phyloP scores from a whole-genome alignment of 345 rosid genomes.

The Physaria fendleri region DNA sequence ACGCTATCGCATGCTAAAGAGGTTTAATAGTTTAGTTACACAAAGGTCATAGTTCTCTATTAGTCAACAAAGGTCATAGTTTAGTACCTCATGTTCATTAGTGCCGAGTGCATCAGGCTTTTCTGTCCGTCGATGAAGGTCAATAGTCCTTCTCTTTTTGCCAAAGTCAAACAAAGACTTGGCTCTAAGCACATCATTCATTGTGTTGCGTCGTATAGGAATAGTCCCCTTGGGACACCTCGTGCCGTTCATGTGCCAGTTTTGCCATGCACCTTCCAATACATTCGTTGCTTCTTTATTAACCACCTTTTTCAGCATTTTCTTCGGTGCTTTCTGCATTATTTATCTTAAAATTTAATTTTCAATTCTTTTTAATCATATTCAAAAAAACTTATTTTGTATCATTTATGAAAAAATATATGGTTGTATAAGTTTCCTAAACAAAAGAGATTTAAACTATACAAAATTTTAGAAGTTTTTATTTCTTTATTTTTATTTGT shows the following conservation, averaged over 20 bases:
- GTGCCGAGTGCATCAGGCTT: constrained; percentile 72
- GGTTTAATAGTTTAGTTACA: no score
- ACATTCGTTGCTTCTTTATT: constrained; percentile 16
- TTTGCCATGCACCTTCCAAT: constrained; percentile 56
- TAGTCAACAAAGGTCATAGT: no score
- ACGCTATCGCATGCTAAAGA: constrained; percentile 99
- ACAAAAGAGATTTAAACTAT: not conserved
- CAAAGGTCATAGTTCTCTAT: no score
- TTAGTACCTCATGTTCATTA: constrained; percentile 86
- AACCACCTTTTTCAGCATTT: constrained; percentile 43
- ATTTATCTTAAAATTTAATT: no score
- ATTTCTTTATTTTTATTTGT: no score
- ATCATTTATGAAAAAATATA: no score
- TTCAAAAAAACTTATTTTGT: no score
- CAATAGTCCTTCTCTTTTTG: constrained; percentile 32
- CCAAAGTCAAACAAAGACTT: constrained; percentile 90
- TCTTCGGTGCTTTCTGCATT: constrained; percentile 54
- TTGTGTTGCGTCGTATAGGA: constrained; percentile 81
- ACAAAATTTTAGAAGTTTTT: not conserved
- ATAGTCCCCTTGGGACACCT: constrained; percentile 83
- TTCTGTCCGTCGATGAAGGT: constrained; percentile 39
- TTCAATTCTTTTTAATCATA: no score
- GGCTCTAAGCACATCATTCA: constrained; percentile 76
- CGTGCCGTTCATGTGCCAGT: constrained; percentile 86
- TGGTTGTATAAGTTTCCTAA: not conserved